Conservation (phyloP, 768 basidiomycete species). For the Exidia glandulosa region DNA sequence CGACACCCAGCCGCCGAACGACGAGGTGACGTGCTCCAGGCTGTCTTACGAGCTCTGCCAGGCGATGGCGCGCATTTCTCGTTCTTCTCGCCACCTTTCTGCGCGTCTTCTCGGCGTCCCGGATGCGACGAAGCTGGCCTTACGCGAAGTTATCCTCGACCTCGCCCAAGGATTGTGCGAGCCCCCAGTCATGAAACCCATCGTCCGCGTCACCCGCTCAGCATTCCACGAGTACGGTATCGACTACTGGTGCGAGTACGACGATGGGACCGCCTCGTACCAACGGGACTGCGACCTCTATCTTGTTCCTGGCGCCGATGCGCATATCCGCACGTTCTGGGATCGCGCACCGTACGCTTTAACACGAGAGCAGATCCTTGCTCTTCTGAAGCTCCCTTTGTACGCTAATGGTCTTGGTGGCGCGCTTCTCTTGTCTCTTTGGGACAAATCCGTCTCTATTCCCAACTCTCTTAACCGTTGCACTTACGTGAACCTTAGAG, state of each 20-base stretch:
- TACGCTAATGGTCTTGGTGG: neutral
- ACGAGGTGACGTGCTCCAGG: too few species aligned
- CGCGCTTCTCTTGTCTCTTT: too few species aligned
- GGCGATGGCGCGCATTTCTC: too few species aligned
- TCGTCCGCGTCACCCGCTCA: neutral
- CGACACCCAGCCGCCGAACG: too few species aligned
- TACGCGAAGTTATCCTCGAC: neutral
- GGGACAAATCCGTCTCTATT: too few species aligned
- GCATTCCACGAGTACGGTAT: neutral
- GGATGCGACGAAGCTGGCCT: neutral
- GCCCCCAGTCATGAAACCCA: neutral
- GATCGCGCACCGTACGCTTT: neutral
- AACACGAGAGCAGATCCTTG: neutral
- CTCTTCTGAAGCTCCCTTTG: neutral
- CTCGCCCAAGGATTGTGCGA: neutral
- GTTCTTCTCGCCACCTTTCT: too few species aligned
- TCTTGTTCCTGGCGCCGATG: neutral
- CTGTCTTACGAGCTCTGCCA: too few species aligned
- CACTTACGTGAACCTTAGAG: too few species aligned
- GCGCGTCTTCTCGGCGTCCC: too few species aligned
- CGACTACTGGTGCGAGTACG: neutral
- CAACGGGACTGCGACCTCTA: neutral
- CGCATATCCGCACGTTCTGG: neutral
- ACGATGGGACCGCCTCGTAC: neutral
- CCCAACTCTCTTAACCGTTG: neutral